These are phyloP conservation scores for Fusarium aywerte DNA, from an alignment of 2,329 filamentous ascomycete species.

Conservation along the genomic window DNA sequence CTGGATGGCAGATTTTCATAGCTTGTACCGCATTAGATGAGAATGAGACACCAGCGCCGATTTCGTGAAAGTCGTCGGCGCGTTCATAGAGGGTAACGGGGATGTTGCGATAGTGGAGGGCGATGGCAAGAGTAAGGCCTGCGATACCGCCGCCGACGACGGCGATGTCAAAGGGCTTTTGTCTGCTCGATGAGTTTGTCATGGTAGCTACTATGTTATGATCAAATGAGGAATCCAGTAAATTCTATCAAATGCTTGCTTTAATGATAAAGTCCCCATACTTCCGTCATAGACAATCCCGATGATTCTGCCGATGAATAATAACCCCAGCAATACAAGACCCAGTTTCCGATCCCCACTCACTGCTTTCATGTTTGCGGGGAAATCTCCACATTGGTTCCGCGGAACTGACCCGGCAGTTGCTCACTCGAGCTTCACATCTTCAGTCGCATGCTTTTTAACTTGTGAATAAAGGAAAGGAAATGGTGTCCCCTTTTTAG, in stretches of 20 bases:
- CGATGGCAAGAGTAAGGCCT: constrained; percentile 60
- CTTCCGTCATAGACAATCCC: constrained; percentile 17
- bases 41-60: constrained; percentile 64
- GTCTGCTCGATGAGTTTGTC: not conserved
- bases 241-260: not conserved
- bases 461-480: not conserved
- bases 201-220: not conserved
- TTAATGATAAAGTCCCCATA: not conserved
- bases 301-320: not conserved
- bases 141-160: constrained; percentile 65
- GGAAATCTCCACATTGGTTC: constrained; percentile 10
- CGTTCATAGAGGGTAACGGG: constrained; percentile 60
- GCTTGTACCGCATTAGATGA: constrained; percentile 62
- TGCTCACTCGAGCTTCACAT: not conserved
- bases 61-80: constrained; percentile 55
- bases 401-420: constrained; percentile 5
- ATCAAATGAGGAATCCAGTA: not conserved
- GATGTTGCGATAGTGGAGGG: constrained; percentile 56
- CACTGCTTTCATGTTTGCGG: constrained; percentile 11
- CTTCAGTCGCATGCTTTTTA: not conserved
- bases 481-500: not conserved
- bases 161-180: constrained; percentile 50
- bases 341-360: constrained; percentile 25
- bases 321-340: not conserved
- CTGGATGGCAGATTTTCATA: constrained; percentile 54